Percentiles rank a stretch among this genome's conserved stretches.
These are phyloP conservation scores for Margaritispora aquatica DNA, from an alignment of 495 filamentous ascomycete genomes.

Conservation along the genomic window DNA sequence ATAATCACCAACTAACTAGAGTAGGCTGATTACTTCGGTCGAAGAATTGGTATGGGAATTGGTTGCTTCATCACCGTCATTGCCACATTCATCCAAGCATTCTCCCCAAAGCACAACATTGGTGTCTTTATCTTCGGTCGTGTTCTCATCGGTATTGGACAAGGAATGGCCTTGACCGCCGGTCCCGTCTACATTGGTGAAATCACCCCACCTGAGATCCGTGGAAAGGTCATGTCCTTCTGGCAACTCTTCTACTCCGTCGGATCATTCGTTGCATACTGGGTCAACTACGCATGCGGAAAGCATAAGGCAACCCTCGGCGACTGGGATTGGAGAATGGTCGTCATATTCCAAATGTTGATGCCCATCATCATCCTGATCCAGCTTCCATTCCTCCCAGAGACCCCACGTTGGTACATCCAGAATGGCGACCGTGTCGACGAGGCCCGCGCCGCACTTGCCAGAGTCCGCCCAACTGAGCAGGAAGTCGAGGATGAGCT, in stretches of 20 bases:
- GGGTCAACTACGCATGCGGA: slow-evolving; percentile 57
- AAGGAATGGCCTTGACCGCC: slow-evolving; percentile 28
- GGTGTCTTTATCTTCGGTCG: slow-evolving; percentile 56
- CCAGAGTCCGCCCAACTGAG: slow-evolving; percentile 49
- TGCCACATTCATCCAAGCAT: slow-evolving; percentile 58
- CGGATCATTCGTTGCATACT: slow-evolving; percentile 77
- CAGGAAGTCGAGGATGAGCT: slow-evolving; percentile 67
- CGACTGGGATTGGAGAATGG: slow-evolving; percentile 54
- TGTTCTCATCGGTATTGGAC: slow-evolving; percentile 47
- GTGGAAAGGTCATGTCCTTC: slow-evolving; percentile 64
- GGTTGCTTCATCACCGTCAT: slow-evolving; percentile 52
- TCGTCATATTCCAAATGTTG: slow-evolving; percentile 54
- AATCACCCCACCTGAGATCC: slow-evolving; percentile 49
- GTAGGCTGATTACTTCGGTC: slow-evolving; percentile 50
- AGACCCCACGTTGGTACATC: slow-evolving; percentile 71
- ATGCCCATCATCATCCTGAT: slow-evolving; percentile 53
- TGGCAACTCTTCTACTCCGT: slow-evolving; percentile 78
- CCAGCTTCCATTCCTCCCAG: slow-evolving; percentile 72
- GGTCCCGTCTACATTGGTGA: slow-evolving; percentile 61
- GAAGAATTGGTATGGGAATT: slow-evolving; percentile 49
- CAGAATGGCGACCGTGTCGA: slow-evolving; percentile 67
- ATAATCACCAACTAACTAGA: not conserved
- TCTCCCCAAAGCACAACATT: slow-evolving; percentile 47
- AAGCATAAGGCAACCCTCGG: slow-evolving; percentile 53
- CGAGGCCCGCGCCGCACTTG: slow-evolving; percentile 56